Evolutionary conservation across 192 early-diverging fungal genomes (phyloP), one percentile per base, ranked within the genome.

Genomic region (Borealophlyctis nickersoniae): DNA sequence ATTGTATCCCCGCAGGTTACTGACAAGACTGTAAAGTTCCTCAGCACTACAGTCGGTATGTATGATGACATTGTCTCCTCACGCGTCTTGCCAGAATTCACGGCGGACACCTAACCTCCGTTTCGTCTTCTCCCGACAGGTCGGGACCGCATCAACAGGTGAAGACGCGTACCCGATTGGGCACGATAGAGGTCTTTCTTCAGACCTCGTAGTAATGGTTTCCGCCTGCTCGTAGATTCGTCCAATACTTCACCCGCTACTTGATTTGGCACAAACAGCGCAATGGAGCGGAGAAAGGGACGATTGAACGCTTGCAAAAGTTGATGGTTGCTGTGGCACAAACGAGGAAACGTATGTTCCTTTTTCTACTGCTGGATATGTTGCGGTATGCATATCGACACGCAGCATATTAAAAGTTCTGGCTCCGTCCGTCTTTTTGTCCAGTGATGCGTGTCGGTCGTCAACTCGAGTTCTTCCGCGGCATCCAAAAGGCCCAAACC

Each of bases 241-340:
- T 91, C 26, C 95, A 98, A 72, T 93, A 93, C 79, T 87, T 91
- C 69, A 78, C 89, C 9, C 90, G 91, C 19, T 91, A 93, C 67
- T 74, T 89, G 32, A 83, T 78, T 33, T 92, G 86, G 81, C 81
- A 84, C 56, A 63, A 57, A 22, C 76, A 65, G 50, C 62, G 55
- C 26, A 57, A 67, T 28, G 73, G 70, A 26, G 60, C 60, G 55
- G 52, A 66, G 56, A 87, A 88, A 64, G 85, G 83, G 9, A 73
- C 70, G 23, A 65, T 90, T 24, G 76, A 71, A 23, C 78, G 84
- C 51, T 78, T 85, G 67, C 73, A 62, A 51, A 80, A 78, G 63
- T 77, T 92, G 27, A 86, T 87, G 78, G 82, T 48, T 2, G 50
- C 52, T 26, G 62, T 88, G 19, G 82, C 70, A n/a, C 64, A 78